These are phyloP conservation scores for Biscogniauxia mediterranea DNA, from an alignment of 2,329 filamentous ascomycete species.

Conservation along the genomic window DNA sequence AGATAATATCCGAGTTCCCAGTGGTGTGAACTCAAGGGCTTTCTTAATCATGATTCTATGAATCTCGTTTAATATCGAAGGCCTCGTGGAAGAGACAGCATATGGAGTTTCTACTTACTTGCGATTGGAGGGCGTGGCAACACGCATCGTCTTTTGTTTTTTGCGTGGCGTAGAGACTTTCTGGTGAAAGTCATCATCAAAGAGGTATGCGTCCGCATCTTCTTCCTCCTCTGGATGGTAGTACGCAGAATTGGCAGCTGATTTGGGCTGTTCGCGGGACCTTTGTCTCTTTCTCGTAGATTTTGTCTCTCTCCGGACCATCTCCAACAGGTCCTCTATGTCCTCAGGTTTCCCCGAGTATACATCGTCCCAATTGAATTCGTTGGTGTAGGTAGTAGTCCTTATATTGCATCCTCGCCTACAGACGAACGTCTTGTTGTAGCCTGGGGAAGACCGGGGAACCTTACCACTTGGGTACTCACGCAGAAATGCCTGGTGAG, in stretches of 20 bases:
- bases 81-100: constrained; percentile 45
- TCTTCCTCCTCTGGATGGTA: constrained; percentile 23
- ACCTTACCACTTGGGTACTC: constrained; percentile 74
- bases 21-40: constrained; percentile 88
- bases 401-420: constrained; percentile 84
- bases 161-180: constrained; percentile 54
- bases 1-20: constrained; percentile 84
- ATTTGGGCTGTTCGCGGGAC: constrained; percentile 28
- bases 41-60: constrained; percentile 71
- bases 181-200: constrained; percentile 34
- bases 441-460: constrained; percentile 68
- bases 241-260: constrained; percentile 32
- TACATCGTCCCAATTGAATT: constrained; percentile 88
- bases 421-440: constrained; percentile 86
- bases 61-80: constrained; percentile 1
- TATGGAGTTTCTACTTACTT: constrained; percentile 47
- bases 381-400: constrained; percentile 86
- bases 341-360: constrained; percentile 66
- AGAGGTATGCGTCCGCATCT: constrained; percentile 35
- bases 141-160: constrained; percentile 48
- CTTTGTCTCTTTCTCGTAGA: constrained; percentile 55
- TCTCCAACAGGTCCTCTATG: constrained; percentile 62
- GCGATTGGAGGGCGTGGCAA: constrained; percentile 43
- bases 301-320: constrained; percentile 72
- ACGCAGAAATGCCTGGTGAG: constrained; percentile 63